Conservation (phyloP, 1,284 basidiomycete species). For the Cystobasidium slooffiae region DNA sequence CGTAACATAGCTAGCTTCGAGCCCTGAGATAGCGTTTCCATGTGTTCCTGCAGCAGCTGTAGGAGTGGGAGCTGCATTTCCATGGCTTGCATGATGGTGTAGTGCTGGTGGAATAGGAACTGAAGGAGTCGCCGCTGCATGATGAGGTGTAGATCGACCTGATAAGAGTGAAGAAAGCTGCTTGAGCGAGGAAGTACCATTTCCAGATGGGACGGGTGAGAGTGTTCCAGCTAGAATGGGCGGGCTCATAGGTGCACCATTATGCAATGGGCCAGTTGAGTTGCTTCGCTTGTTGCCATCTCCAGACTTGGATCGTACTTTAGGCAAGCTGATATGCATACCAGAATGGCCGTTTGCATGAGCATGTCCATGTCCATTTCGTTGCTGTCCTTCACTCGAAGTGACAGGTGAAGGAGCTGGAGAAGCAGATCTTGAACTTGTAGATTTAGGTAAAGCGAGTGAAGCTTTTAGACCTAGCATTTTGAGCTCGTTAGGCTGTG, state of each 20-base stretch:
- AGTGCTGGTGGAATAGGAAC: not conserved
- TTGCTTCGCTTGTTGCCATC: constrained; percentile 27
- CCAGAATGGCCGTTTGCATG: not conserved
- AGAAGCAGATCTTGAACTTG: constrained; percentile 19
- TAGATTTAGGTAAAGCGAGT: constrained; percentile 33
- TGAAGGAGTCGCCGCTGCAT: not conserved
- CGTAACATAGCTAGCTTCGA: constrained; percentile 52
- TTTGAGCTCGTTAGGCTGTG: constrained; percentile 3
- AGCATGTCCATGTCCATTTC: not conserved
- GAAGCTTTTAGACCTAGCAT: constrained; percentile 42
- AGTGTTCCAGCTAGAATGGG: constrained; percentile 7
- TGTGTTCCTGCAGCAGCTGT: not conserved
- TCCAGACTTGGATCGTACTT: constrained; percentile 29
- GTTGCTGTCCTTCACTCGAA: constrained; percentile 28
- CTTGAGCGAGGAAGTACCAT: constrained; percentile 8
- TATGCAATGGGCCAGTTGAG: not conserved
- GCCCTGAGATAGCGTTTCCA: constrained; percentile 24
- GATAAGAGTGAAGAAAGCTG: constrained; percentile 40
- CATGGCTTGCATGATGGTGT: not conserved
- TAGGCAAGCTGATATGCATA: constrained; percentile 29
- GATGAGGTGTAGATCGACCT: constrained; percentile 30
- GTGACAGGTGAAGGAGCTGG: constrained; percentile 29
- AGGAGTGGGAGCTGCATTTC: constrained; percentile 9
- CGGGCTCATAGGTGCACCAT: constrained; percentile 5
- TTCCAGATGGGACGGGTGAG: constrained; percentile 14